These are phyloP conservation scores for Thraustochytrium striatum DNA, from an alignment of 352 stramenopile species.

Conservation along the genomic window DNA sequence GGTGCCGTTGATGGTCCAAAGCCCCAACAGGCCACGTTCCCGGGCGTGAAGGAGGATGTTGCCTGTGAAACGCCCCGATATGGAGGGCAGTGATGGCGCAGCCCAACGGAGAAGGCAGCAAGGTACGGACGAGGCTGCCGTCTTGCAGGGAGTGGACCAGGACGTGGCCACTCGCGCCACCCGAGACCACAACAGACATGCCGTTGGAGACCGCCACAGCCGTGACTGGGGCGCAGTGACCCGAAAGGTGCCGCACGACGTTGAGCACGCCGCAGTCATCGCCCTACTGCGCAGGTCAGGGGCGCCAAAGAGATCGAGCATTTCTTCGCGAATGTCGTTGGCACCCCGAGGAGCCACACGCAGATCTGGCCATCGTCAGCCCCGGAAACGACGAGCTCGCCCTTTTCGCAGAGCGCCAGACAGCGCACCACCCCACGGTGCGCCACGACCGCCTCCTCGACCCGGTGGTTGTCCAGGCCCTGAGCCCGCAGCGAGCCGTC, in stretches of 20 bases:
- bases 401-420: slow-evolving; percentile 37
- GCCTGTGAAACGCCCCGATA: neutral
- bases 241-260: neutral
- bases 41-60: slow-evolving; percentile 15
- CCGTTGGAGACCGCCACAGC: slow-evolving; percentile 21
- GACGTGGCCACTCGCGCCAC: neutral
- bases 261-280: neutral
- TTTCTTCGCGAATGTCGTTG: slow-evolving; percentile 21
- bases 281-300: neutral
- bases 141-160: slow-evolving; percentile 9
- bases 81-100: neutral
- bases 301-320: slow-evolving; percentile 27
- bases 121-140: neutral
- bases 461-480: neutral
- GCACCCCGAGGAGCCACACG: slow-evolving; percentile 17
- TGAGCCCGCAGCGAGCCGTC: slow-evolving; percentile 28
- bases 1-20: neutral
- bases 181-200: slow-evolving; percentile 26
- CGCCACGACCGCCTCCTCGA: slow-evolving; percentile 12
- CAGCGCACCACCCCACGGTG: slow-evolving; percentile 25
- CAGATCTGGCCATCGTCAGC: slow-evolving; percentile 4
- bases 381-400: slow-evolving; percentile 21
- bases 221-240: slow-evolving; percentile 21
- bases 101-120: neutral
- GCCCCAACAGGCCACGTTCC: neutral